Percentiles rank a stretch among this genome's conserved stretches.
Evolutionary conservation across 768 basidiomycete species (phyloP).

Genomic region (Suillus fuscotomentosus): DNA sequence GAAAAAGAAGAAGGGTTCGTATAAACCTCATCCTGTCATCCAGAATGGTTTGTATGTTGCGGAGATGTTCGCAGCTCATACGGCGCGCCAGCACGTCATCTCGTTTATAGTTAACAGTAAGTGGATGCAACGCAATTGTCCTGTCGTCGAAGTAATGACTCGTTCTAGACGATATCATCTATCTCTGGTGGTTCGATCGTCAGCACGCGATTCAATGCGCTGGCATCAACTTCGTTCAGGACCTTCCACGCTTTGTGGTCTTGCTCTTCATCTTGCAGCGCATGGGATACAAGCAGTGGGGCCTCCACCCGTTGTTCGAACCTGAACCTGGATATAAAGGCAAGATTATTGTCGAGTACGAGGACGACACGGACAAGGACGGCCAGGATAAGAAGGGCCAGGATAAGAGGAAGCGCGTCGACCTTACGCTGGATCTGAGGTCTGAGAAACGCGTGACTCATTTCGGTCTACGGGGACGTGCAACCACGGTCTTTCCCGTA

Average conservation of each 20-base stretch:
- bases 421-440: background rate
- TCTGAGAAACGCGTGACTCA: background rate
- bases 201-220: constrained; percentile 2
- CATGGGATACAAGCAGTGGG: constrained; percentile 1
- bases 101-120: background rate
- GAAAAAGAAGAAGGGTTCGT: background rate
- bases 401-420: background rate
- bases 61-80: background rate
- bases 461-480: background rate
- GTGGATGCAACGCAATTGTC: background rate
- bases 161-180: background rate
- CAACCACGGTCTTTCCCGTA: background rate
- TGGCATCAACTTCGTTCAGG: constrained; percentile 4
- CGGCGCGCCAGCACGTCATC: background rate
- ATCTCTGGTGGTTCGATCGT: constrained; percentile 2
- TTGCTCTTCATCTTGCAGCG: constrained; percentile 1
- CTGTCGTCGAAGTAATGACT: background rate
- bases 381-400: background rate
- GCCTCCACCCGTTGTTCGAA: background rate
- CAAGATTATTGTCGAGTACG: background rate
- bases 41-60: background rate
- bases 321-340: background rate
- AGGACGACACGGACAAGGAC: background rate
- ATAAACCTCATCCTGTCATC: background rate
- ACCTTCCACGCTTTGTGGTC: constrained; percentile 2